Evolutionary conservation across 257 asterid species (phyloP), one percentile per base, ranked within the genome.

Genomic region (Cordia subcordata): DNA sequence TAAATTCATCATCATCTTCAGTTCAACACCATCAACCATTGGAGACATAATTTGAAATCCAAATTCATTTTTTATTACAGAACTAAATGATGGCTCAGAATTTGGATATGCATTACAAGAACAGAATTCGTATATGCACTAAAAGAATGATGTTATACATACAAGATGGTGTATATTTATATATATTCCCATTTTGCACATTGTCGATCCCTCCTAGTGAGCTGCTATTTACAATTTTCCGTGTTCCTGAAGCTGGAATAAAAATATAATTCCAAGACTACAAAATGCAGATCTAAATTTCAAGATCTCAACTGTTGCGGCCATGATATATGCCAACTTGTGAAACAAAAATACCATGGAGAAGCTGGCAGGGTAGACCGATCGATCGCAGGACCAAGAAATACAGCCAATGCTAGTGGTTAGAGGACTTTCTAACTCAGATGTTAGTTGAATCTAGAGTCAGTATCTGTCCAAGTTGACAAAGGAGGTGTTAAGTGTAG

Each of bases 301-400:
- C 59, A 14, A 32, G 3, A 2, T 8, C 12, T 2, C 50, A 49
- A 27, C 1, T 42, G 20, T 37, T 33, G 58, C 21, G 45, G 20
- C 53, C 32, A 44, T 27, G 52, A 33, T 40, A 35, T 69, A 57
- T 61, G 66, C 68, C 63, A 53, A 67, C 64, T 64, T 45, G 2
- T 52, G 42, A 63, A 54, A 64, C 23, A 52, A 55, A 62, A 63
- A 50, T 42, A 39, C 17, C 54, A 56, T 19, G 13, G 56, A 69
- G 75, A 72, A 20, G 69, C 66, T 55, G 37, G 42, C 13, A 18
- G 3, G 17, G 14, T 49, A 42, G 2, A 39, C 44, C 44, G 12
- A 5, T 5, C 44, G 14, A 42, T 53, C 37, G 47, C 13, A 3
- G n/a, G 27, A 32, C 21, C 15, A 6, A 65, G 52, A 49, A 46